Evolutionary conservation across 2,329 filamentous ascomycete genomes (phyloP).

Genomic region (Penicillium psychrosexuale): DNA sequence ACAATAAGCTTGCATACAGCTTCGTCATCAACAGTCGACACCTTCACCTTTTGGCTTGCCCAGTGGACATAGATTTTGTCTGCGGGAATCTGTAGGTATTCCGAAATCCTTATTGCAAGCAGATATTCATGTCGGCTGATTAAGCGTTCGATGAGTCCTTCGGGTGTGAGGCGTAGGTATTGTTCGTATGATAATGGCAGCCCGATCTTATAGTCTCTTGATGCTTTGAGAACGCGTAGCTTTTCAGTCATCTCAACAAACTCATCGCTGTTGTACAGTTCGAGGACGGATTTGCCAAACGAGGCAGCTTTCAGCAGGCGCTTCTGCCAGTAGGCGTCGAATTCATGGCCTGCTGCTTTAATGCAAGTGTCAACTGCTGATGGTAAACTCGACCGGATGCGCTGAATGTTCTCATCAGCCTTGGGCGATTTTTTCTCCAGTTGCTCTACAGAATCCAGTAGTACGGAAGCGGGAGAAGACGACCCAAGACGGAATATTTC

Average conservation of each 20-base stretch:
- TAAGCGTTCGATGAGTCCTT: conserved; percentile 79
- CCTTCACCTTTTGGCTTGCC: conserved; percentile 89
- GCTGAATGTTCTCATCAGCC: conserved; percentile 94
- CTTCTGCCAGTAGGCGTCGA: conserved; percentile 88
- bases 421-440: conserved; percentile 93
- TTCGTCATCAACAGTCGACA: conserved; percentile 81
- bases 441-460: conserved; percentile 87
- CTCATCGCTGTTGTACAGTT: conserved; percentile 96
- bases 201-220: conserved; percentile 86
- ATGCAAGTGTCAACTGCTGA: conserved; percentile 94
- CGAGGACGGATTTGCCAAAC: conserved; percentile 94
- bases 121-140: conserved; percentile 89
- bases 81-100: conserved; percentile 79
- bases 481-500: conserved; percentile 88
- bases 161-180: conserved; percentile 84
- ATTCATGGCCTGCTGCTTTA: conserved; percentile 89
- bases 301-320: conserved; percentile 93
- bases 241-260: conserved; percentile 99
- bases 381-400: conserved; percentile 81
- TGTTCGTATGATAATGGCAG: conserved; percentile 90
- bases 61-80: conserved; percentile 94
- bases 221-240: conserved; percentile 85
- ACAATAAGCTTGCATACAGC: conserved; percentile 83
- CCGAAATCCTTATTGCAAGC: conserved; percentile 80
- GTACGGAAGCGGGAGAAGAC: conserved; percentile 83